phyloP scores from a whole-genome alignment of 1,284 basidiomycete species.

The Apiotrichum gamsii region DNA sequence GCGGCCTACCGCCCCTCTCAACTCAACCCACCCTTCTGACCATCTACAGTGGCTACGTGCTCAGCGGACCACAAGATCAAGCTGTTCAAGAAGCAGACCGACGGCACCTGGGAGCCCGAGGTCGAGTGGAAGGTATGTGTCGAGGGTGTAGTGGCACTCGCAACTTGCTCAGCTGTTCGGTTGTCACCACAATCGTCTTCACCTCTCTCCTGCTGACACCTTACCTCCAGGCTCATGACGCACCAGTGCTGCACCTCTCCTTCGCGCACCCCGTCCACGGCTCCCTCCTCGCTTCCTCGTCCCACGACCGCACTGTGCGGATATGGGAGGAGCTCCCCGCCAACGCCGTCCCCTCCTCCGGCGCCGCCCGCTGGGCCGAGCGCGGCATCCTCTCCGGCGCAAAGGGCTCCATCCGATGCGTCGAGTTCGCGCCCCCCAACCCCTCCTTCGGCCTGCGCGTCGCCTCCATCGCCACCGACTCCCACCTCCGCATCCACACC shows the following conservation, averaged over 20 bases:
- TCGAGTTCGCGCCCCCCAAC: constrained; percentile 69
- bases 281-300: constrained; percentile 70
- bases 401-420: constrained; percentile 69
- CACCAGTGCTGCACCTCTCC: constrained; percentile 68
- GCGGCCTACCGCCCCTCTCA: constrained; percentile 53
- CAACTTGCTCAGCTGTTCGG: no score
- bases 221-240: constrained; percentile 70
- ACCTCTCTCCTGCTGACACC: neutral
- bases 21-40: constrained; percentile 65
- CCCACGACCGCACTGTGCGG: constrained; percentile 81
- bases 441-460: constrained; percentile 78
- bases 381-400: constrained; percentile 70
- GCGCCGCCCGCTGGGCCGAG: constrained; percentile 57
- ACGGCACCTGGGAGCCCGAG: constrained; percentile 63
- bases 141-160: neutral
- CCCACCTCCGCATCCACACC: constrained; percentile 77
- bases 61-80: constrained; percentile 61
- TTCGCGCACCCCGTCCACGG: constrained; percentile 90
- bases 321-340: constrained; percentile 67
- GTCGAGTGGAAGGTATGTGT: constrained; percentile 77
- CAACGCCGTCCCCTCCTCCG: neutral
- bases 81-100: constrained; percentile 64
- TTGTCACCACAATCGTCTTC: neutral
- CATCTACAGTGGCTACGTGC: constrained; percentile 48
- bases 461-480: constrained; percentile 79